Base-by-base conservation (phyloP, 257 asterid genomes). In the Rhazya stricta region DNA sequence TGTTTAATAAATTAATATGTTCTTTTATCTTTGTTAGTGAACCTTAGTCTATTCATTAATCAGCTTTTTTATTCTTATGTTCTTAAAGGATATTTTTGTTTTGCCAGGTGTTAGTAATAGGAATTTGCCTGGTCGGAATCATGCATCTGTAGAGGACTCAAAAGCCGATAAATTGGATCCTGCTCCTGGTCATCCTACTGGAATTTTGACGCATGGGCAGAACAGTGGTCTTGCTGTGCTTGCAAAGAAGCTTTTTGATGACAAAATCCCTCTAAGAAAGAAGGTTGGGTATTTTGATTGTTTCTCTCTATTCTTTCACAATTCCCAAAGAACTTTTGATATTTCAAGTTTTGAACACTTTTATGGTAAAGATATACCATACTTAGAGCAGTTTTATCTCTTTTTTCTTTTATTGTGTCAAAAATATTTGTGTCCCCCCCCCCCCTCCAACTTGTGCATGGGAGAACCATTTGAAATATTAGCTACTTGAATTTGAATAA, bases 31-130 rank as follows among this genome's bases (percentile, higher is more conserved):
- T 61, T 25, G 32, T 66, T 54, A 34, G 46, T 71, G 72, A 50
- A n/a, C 68, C 74, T 43, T 48, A 51, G 71, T 16, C 74, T 11
- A 29, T 32, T 8, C 23, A 50, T 71, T 50, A 23, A 36, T 50
- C 65, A 57, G 41, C 29, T 73, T 57, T 73, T 67, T 73, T n/a
- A 80, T 74, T 53, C 65, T 8, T 74, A 46, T 71, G 46, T 67
- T 79, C 75, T 77, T 83, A 10, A 68, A 74, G 56, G 63, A 79
- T 87, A 53, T 80, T 69, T 72, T 62, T 73, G 60, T 76, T 68
- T 80, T 68, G 79, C 69, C 88, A 91, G 97, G 91, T 84, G 77
- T 89, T 75, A 72, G 80, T 76, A 83, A 77, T 81, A 82, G 86
- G 81, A 80, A 77, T 71, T 75, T 71, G 62, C 61, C 82, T 16